A percentile compares a stretch with the other conserved stretches of the same genome.
phyloP scores from a whole-genome alignment of 345 rosid genomes.

The Eucalyptus dawsonii region DNA sequence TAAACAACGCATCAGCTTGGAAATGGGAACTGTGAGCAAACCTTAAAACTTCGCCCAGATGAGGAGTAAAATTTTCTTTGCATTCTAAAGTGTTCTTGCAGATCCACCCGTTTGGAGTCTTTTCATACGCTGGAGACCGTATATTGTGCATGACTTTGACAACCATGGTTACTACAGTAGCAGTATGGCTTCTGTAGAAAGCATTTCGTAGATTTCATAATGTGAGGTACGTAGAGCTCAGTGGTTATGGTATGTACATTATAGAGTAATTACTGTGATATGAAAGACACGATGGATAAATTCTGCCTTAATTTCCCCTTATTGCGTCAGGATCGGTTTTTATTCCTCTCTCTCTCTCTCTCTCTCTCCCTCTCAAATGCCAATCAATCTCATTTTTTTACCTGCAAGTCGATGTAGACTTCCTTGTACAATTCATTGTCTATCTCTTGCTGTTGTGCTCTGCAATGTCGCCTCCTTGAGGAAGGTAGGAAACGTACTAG shows the following conservation, averaged over 20 bases:
- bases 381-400: not conserved
- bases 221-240: not conserved
- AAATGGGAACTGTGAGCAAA: not conserved
- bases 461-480: not conserved
- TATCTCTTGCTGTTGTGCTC: not conserved
- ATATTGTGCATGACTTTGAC: not conserved
- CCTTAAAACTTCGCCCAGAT: not conserved
- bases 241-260: not conserved
- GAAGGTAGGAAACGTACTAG: not conserved
- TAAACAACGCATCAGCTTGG: not conserved
- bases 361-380: not conserved
- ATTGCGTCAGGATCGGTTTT: not conserved
- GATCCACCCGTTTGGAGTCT: not conserved
- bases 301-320: not conserved
- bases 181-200: not conserved
- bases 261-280: not conserved
- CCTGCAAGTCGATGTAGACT: not conserved
- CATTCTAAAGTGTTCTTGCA: not conserved
- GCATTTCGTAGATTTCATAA: not conserved
- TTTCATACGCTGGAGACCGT: not conserved
- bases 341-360: too few species aligned
- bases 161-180: not conserved
- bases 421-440: not conserved
- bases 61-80: not conserved
- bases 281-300: not conserved